phyloP scores from a whole-genome alignment of 2,329 filamentous ascomycete genomes.

The Aureobasidium leucospermi region DNA sequence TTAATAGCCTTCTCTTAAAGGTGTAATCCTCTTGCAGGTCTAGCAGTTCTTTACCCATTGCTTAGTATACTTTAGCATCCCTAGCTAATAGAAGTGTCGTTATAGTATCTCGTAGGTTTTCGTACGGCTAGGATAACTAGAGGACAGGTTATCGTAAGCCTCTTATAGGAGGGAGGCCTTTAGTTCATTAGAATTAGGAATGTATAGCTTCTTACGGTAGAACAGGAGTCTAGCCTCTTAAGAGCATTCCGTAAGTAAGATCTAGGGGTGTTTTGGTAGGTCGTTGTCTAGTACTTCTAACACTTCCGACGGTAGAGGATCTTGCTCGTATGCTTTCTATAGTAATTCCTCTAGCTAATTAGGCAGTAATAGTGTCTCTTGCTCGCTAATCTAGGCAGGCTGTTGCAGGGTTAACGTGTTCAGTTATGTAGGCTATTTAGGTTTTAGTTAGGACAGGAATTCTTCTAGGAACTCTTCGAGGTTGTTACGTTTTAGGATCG shows the following conservation, averaged over 20 bases:
- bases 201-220: not conserved
- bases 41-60: conserved; percentile 1
- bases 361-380: not conserved
- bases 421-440: not conserved
- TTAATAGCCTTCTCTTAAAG: not conserved
- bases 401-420: not conserved
- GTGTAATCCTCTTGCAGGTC: not conserved
- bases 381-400: not conserved
- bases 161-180: not conserved
- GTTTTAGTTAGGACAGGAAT: not conserved
- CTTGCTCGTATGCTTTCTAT: no score
- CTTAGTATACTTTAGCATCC: not conserved
- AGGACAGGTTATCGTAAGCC: not conserved
- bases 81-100: not conserved
- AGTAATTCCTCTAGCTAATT: conserved; percentile 1
- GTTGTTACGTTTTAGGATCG: not conserved
- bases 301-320: no score
- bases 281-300: no score
- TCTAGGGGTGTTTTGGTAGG: not conserved
- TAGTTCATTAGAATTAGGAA: not conserved
- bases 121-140: not conserved
- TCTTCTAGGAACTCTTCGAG: not conserved
- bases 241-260: not conserved
- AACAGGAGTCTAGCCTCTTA: not conserved
- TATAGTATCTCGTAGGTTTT: not conserved